A percentile compares a stretch with the other conserved stretches of the same genome.
Evolutionary conservation across 495 filamentous ascomycete genomes (phyloP).

Genomic region (Talaromyces borbonicus): DNA sequence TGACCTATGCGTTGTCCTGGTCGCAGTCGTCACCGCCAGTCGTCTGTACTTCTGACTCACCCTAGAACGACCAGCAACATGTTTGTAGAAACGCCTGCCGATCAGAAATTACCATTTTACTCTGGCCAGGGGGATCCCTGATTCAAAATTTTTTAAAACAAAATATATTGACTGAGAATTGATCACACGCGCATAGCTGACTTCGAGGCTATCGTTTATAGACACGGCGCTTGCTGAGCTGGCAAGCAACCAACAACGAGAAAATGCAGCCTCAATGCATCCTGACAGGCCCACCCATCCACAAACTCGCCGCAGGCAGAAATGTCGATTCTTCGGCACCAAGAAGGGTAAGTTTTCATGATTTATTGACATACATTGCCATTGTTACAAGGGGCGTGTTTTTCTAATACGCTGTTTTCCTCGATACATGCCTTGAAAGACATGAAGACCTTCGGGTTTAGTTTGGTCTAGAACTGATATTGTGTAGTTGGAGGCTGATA

Average conservation of each 20-base stretch:
- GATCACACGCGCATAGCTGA: constrained; percentile 7
- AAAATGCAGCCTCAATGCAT: constrained; percentile 8
- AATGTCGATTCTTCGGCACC: constrained; percentile 9
- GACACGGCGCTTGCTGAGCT: constrained; percentile 6
- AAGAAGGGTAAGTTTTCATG: constrained; percentile 5
- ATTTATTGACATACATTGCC: not conserved
- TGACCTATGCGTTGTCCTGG: constrained; percentile 3
- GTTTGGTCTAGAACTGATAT: not conserved
- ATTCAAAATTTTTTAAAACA: not conserved
- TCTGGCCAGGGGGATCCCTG: too few relatives aligned
- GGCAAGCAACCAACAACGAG: constrained; percentile 8
- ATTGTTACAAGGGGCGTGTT: too few relatives aligned
- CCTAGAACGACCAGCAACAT: not conserved
- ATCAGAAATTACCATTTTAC: too few relatives aligned
- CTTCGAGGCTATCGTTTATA: constrained; percentile 1
- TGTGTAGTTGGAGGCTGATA: not conserved
- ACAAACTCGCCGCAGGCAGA: constrained; percentile 7
- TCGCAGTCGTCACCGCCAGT: not conserved
- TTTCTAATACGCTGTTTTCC: constrained; percentile 6
- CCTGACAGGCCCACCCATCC: constrained; percentile 5
- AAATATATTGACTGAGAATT: not conserved
- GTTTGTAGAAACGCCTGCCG: too few relatives aligned
- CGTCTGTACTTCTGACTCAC: too few relatives aligned
- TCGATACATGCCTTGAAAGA: not conserved
- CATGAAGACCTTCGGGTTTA: not conserved